These are phyloP conservation scores for Rhodotorula kratochvilovae DNA, from an alignment of 768 basidiomycete species.

Conservation along the genomic window DNA sequence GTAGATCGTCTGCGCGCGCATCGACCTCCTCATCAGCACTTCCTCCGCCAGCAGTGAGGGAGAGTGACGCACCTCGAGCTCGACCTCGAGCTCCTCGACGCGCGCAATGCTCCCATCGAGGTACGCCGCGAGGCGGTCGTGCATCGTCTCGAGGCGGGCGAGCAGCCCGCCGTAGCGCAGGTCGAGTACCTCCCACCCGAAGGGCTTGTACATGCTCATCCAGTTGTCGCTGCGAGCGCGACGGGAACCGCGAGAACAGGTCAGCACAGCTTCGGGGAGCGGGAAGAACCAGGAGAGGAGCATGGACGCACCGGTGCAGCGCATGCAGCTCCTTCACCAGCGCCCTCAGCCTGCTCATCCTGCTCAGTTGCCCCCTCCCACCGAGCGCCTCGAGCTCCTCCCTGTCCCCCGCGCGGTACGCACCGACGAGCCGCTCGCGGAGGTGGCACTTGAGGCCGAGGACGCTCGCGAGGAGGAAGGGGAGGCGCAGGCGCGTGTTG, in stretches of 20 bases:
- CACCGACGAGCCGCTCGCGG: slow-evolving; percentile 28
- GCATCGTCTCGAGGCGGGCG: slow-evolving; percentile 42
- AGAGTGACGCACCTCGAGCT: slow-evolving; percentile 18
- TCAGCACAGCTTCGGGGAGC: too few relatives aligned
- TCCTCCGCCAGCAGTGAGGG: background rate
- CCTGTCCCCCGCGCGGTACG: slow-evolving; percentile 31
- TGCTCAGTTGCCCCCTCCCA: background rate
- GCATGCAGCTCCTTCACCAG: slow-evolving; percentile 29
- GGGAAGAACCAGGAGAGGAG: too few relatives aligned
- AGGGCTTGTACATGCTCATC: slow-evolving; percentile 38
- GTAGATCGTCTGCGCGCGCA: background rate
- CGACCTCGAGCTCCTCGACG: slow-evolving; percentile 29
- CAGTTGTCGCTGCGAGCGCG: slow-evolving; percentile 33
- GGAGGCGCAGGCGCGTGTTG: slow-evolving; percentile 31
- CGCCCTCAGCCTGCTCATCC: slow-evolving; percentile 33
- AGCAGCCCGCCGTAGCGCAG: slow-evolving; percentile 40
- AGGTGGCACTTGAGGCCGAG: slow-evolving; percentile 40
- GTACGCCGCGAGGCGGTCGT: slow-evolving; percentile 21
- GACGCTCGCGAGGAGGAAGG: slow-evolving; percentile 38
- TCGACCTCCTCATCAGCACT: background rate
- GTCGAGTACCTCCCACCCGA: slow-evolving; percentile 31
- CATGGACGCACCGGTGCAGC: slow-evolving; percentile 18
- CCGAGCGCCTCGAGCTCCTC: slow-evolving; percentile 35
- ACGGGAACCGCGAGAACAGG: background rate
- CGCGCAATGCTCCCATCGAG: slow-evolving; percentile 6